These are phyloP conservation scores for Nemophila menziesii DNA, from an alignment of 257 asterid genomes.

Conservation along the genomic window DNA sequence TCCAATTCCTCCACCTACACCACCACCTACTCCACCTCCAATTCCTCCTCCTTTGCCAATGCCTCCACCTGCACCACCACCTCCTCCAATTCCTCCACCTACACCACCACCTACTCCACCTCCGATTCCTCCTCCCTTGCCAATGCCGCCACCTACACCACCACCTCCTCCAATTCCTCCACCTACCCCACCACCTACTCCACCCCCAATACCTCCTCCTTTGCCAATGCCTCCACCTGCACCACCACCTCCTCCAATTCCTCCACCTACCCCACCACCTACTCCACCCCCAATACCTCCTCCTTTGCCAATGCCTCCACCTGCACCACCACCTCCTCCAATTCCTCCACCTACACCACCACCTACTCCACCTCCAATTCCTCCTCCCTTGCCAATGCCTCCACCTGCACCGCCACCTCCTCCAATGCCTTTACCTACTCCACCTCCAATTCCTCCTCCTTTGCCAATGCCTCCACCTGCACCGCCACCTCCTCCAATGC, in stretches of 20 bases:
- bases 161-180: constrained; percentile 4
- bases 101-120: constrained; percentile 1
- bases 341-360: constrained; percentile 24
- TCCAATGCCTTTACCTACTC: constrained; percentile 4
- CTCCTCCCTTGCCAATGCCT: constrained; percentile 7
- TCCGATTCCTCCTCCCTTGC: constrained; percentile 2
- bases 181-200: constrained; percentile 5
- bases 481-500: constrained; percentile 1
- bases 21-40: background rate
- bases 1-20: background rate
- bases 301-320: constrained; percentile 4
- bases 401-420: constrained; percentile 1
- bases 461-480: constrained; percentile 5
- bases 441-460: constrained; percentile 6
- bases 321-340: constrained; percentile 8
- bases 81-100: constrained; percentile 8
- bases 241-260: constrained; percentile 5
- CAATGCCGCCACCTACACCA: constrained; percentile 2
- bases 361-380: constrained; percentile 6
- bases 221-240: constrained; percentile 14
- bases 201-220: constrained; percentile 1
- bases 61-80: constrained; percentile 3
- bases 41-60: background rate
- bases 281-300: too few species aligned
- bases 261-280: constrained; percentile 1